Conservation (phyloP, 495 filamentous ascomycete genomes). For the Penicillium odoratum region DNA sequence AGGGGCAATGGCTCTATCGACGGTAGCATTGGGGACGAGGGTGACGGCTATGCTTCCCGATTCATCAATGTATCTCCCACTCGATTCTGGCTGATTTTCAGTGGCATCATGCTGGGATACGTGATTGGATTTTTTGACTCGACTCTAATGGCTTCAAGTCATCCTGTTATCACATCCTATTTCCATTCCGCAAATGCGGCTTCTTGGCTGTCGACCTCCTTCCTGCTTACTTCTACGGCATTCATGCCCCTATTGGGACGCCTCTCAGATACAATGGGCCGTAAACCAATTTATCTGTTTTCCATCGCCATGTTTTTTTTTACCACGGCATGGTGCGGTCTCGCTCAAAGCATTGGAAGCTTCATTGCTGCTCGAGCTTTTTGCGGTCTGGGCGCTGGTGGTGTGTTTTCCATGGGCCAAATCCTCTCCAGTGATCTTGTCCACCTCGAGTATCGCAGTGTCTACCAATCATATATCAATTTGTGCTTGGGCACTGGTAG, state of each 20-base stretch:
- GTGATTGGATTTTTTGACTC: conserved; percentile 66
- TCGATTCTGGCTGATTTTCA: conserved; percentile 56
- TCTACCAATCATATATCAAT: conserved; percentile 78
- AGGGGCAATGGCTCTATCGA: conserved; percentile 13
- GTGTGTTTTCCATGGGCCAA: conserved; percentile 68
- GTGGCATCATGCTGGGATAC: conserved; percentile 47
- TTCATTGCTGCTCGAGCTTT: conserved; percentile 73
- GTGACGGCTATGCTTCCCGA: conserved; percentile 30
- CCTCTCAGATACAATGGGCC: conserved; percentile 69
- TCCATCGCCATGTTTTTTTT: conserved; percentile 62
- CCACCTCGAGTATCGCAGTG: conserved; percentile 70
- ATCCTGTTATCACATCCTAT: conserved; percentile 79
- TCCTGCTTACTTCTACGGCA: conserved; percentile 72
- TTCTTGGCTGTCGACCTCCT: conserved; percentile 80
- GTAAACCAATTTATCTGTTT: conserved; percentile 68
- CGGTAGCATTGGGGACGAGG: conserved; percentile 13
- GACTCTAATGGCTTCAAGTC: conserved; percentile 78
- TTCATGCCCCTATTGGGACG: conserved; percentile 74
- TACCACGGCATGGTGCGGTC: conserved; percentile 70
- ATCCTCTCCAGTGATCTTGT: conserved; percentile 76
- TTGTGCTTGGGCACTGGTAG: conserved; percentile 62
- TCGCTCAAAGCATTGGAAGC: conserved; percentile 67
- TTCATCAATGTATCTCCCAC: conserved; percentile 47
- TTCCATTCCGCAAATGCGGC: conserved; percentile 73
- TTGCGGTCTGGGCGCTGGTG: conserved; percentile 73